Evolutionary conservation across 768 basidiomycete genomes (phyloP).

Genomic region (Pholiota conissans): DNA sequence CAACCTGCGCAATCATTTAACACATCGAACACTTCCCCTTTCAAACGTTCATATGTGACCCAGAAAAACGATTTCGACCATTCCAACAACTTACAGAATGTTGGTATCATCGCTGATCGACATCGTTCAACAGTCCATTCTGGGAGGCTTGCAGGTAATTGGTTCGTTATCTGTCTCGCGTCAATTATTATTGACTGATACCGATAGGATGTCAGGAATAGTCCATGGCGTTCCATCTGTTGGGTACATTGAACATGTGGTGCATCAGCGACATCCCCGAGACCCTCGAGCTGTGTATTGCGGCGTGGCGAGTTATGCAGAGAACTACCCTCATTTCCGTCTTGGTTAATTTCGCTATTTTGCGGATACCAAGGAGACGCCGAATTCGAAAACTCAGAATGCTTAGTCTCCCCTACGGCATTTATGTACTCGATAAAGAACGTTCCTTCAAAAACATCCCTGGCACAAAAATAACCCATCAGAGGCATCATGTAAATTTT

Average conservation of each 20-base stretch:
- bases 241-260: neutral
- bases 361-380: slow-evolving; percentile 1
- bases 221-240: too few relatives aligned
- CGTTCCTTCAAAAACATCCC: neutral
- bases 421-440: too few relatives aligned
- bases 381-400: neutral
- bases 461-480: neutral
- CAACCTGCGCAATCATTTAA: too few relatives aligned
- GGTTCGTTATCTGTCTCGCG: neutral
- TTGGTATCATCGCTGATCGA: neutral
- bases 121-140: neutral
- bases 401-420: neutral
- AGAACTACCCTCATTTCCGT: neutral
- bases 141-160: neutral
- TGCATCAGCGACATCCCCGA: neutral
- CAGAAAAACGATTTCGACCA: neutral
- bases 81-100: neutral
- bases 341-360: neutral
- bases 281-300: neutral
- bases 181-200: neutral
- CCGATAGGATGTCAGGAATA: neutral
- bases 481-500: neutral
- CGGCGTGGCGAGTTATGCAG: neutral
- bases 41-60: neutral
- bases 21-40: too few relatives aligned